Conservation (phyloP, 306 rosid genomes). For the Castanopsis chinensis region DNA sequence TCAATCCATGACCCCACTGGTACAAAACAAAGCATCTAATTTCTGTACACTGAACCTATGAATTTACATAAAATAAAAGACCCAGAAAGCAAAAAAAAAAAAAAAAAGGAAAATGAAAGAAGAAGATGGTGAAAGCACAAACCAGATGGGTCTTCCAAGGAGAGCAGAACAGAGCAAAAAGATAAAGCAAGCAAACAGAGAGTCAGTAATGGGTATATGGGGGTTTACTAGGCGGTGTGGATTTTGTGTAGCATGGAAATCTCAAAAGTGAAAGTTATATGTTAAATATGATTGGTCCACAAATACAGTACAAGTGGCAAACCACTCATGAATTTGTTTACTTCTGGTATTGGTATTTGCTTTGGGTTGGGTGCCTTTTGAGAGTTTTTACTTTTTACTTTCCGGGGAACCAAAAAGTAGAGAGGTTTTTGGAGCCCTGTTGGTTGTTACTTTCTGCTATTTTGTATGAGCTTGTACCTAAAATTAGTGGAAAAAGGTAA, state of each 20-base stretch:
- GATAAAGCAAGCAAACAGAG: conserved; percentile 5
- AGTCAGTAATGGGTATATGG: neutral
- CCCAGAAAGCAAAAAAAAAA: too few species aligned
- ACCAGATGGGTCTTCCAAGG: conserved; percentile 24
- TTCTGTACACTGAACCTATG: neutral
- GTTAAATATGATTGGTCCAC: neutral
- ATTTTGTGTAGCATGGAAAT: neutral
- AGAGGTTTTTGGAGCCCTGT: too few species aligned
- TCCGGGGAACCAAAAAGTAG: too few species aligned
- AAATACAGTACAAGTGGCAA: neutral
- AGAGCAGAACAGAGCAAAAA: conserved; percentile 6
- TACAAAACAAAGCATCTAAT: neutral
- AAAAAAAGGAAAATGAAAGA: neutral
- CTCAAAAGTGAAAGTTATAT: neutral
- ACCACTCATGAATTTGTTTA: too few species aligned
- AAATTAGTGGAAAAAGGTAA: too few species aligned
- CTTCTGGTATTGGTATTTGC: too few species aligned
- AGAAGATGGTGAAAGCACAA: conserved; percentile 8
- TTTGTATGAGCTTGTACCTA: too few species aligned
- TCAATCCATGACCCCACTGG: neutral
- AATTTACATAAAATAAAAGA: conserved; percentile 4
- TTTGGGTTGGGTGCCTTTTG: too few species aligned
- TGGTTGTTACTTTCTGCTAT: too few species aligned
- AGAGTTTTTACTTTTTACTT: too few species aligned
- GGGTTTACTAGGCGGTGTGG: neutral